A percentile compares a stretch with the other conserved stretches of the same genome.
Conservation (phyloP, 108 stramenopile genomes). For the Fistulifera pelliculosa region DNA sequence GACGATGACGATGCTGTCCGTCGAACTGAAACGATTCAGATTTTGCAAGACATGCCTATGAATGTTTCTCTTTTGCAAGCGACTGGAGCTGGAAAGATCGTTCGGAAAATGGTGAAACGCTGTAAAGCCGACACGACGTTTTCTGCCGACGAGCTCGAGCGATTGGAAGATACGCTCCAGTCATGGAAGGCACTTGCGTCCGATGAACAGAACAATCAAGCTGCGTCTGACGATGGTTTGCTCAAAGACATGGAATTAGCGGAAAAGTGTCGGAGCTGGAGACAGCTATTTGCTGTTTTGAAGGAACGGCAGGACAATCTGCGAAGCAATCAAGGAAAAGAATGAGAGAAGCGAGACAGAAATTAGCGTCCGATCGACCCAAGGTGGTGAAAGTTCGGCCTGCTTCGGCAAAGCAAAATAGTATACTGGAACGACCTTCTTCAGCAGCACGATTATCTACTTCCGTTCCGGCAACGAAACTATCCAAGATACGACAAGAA, state of each 20-base stretch:
- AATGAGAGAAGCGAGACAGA: constrained; percentile 40
- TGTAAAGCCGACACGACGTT: constrained; percentile 2
- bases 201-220: neutral
- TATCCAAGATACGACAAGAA: too few relatives aligned
- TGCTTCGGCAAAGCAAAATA: constrained; percentile 21
- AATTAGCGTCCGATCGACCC: constrained; percentile 33
- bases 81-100: constrained; percentile 31
- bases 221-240: neutral
- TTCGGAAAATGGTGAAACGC: constrained; percentile 24
- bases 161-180: constrained; percentile 3
- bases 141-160: neutral
- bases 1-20: constrained; percentile 1
- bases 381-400: constrained; percentile 51
- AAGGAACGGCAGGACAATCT: constrained; percentile 12
- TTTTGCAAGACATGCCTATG: constrained; percentile 29
- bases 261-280: constrained; percentile 34
- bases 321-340: constrained; percentile 23
- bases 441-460: too few relatives aligned
- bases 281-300: constrained; percentile 32
- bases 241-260: constrained; percentile 15
- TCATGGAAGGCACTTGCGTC: constrained; percentile 40
- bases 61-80: constrained; percentile 31
- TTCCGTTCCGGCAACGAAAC: too few relatives aligned
- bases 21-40: constrained; percentile 4
- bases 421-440: constrained; percentile 14